A percentile compares a stretch with the other conserved stretches of the same genome.
These are phyloP conservation scores for Bipolaris gigantea DNA, from an alignment of 2,329 filamentous ascomycete species.

Conservation along the genomic window DNA sequence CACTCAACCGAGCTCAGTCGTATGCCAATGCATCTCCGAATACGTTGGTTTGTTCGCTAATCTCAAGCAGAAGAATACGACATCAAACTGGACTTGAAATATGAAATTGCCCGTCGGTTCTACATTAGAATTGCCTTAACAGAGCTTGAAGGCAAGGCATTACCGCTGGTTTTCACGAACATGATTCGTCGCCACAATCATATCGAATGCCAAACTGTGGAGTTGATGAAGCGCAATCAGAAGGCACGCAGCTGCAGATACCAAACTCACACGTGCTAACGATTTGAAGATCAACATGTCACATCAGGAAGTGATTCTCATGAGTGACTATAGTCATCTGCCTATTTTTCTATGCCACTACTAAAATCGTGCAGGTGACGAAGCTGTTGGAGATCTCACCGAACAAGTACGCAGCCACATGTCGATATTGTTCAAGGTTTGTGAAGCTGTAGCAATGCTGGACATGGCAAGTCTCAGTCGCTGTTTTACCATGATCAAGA, in stretches of 20 bases:
- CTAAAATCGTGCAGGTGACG: slow-evolving; percentile 54
- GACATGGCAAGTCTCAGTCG: slow-evolving; percentile 68
- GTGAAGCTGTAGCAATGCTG: slow-evolving; percentile 81
- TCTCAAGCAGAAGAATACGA: slow-evolving; percentile 51
- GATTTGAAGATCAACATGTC: slow-evolving; percentile 70
- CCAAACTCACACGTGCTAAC: background rate
- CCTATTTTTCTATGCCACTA: background rate
- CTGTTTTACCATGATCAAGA: background rate
- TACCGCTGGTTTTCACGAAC: slow-evolving; percentile 79
- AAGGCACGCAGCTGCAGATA: slow-evolving; percentile 30
- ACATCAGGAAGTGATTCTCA: slow-evolving; percentile 78
- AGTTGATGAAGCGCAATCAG: slow-evolving; percentile 75
- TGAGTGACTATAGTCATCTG: slow-evolving; percentile 55
- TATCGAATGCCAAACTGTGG: slow-evolving; percentile 85
- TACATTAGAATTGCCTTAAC: slow-evolving; percentile 68
- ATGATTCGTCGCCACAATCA: slow-evolving; percentile 69
- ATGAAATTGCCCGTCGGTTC: slow-evolving; percentile 76
- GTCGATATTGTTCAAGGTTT: slow-evolving; percentile 76
- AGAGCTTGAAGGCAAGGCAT: slow-evolving; percentile 62
- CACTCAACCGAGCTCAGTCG: slow-evolving; percentile 70
- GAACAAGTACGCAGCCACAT: slow-evolving; percentile 71
- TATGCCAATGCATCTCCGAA: slow-evolving; percentile 39
- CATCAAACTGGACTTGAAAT: slow-evolving; percentile 69
- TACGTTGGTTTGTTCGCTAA: slow-evolving; percentile 6
- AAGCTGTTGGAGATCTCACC: slow-evolving; percentile 71